Evolutionary conservation across 345 rosid species (phyloP).

Genomic region (Cardamine occulta): DNA sequence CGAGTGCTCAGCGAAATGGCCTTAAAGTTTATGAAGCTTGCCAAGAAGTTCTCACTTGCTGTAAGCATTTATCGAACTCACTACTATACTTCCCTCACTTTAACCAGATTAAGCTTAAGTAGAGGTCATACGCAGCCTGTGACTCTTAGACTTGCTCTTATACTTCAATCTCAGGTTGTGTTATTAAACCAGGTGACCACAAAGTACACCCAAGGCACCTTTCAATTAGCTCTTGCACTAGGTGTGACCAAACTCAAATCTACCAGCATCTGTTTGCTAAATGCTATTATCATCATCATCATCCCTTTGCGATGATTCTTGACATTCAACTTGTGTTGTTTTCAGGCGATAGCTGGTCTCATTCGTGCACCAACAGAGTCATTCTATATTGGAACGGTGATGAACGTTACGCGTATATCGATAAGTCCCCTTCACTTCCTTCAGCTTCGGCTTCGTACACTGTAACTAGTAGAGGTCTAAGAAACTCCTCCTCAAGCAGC

Average conservation of each 20-base stretch:
- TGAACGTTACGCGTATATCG: conserved; percentile 73
- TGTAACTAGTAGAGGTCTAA: conserved; percentile 66
- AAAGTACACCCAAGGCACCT: conserved; percentile 74
- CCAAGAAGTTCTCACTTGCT: conserved; percentile 77
- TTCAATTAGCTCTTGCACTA: conserved; percentile 81
- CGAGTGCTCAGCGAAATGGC: conserved; percentile 81
- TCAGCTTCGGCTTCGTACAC: conserved; percentile 85
- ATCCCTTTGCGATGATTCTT: conserved; percentile 5
- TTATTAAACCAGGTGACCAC: conserved; percentile 89
- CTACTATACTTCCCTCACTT: not conserved
- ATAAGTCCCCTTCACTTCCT: conserved; percentile 85
- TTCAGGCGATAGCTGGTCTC: conserved; percentile 97
- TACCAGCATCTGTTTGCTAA: not conserved
- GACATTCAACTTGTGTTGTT: conserved; percentile 1
- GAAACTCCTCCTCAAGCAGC: conserved; percentile 61
- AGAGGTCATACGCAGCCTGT: not conserved
- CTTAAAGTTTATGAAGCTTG: conserved; percentile 86
- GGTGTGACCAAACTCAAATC: conserved; percentile 56
- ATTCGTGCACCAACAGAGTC: conserved; percentile 81
- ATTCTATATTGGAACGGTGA: conserved; percentile 87
- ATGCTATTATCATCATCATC: not conserved
- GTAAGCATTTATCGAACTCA: conserved; percentile 49
- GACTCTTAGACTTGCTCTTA: not conserved
- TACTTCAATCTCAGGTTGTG: conserved; percentile 64
- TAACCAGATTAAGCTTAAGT: not conserved